These are phyloP conservation scores for Penicillium malachiteum DNA, from an alignment of 495 filamentous ascomycete genomes.

Conservation along the genomic window DNA sequence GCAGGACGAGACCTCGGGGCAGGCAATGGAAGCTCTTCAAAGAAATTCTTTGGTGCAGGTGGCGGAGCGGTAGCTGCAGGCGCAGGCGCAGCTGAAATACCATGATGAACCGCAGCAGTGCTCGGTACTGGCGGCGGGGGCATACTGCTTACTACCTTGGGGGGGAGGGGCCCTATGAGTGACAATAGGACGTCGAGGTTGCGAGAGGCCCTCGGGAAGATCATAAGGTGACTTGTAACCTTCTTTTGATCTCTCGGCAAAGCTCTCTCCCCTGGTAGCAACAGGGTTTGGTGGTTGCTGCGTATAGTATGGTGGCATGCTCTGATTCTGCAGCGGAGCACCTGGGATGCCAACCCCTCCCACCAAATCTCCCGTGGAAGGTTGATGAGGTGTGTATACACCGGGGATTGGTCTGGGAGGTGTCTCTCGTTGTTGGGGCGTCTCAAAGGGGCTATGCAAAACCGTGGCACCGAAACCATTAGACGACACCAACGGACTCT, in stretches of 20 bases:
- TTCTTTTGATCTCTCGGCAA: constrained; percentile 81
- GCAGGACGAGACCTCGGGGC: constrained; percentile 51
- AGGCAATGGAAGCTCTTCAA: constrained; percentile 82
- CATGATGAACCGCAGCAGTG: constrained; percentile 53
- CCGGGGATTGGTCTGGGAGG: constrained; percentile 19
- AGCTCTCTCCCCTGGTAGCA: constrained; percentile 62
- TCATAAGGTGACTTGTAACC: constrained; percentile 95
- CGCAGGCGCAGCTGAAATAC: constrained; percentile 22
- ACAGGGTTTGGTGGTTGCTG: constrained; percentile 36
- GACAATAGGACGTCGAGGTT: constrained; percentile 57
- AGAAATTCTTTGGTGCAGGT: constrained; percentile 60
- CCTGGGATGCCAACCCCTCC: constrained; percentile 29
- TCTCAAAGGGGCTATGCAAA: constrained; percentile 36
- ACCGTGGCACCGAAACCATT: constrained; percentile 4
- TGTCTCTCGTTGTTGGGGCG: constrained; percentile 21
- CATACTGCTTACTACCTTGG: constrained; percentile 21
- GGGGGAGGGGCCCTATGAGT: constrained; percentile 32
- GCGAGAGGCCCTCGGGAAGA: constrained; percentile 82
- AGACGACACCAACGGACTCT: constrained; percentile 4
- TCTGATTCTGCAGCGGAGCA: constrained; percentile 29
- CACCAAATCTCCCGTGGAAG: constrained; percentile 41
- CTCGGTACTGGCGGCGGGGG: constrained; percentile 54
- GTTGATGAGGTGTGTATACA: constrained; percentile 46
- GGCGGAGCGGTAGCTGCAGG: constrained; percentile 20
- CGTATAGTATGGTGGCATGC: constrained; percentile 42